Evolutionary conservation across 495 filamentous ascomycete genomes (phyloP), one percentile per base, ranked within the genome.

Genomic region (Aspergillus kassunensis): DNA sequence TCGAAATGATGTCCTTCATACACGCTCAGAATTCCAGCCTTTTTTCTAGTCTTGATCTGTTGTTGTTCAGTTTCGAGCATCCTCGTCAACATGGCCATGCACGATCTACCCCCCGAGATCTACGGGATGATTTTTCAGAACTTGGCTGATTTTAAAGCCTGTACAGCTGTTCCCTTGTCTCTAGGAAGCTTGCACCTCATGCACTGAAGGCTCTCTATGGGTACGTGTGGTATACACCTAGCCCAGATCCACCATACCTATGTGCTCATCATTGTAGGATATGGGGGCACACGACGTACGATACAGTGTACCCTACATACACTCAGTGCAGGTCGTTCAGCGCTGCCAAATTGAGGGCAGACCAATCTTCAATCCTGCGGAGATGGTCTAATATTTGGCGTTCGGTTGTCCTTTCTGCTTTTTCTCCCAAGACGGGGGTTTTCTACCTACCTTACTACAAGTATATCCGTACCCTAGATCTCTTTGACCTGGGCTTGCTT

Each of bases 401-500:
- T 29, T 84, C 84, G 6, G 78, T 90, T 43, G 78, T 88, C 46
- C 67, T 82, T 6, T 91, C 88, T 2, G 82, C 82, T 52, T 46
- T 86, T n/a, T n/a, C n/a, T n/a, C n/a, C n/a, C n/a, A n/a, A n/a
- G n/a, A n/a, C n/a, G 24, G 79, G 75, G 10, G 65, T 74, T 53
- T 88, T 87, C 0, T 67, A 78, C 24, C 86, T 81, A 53, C 85
- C 85, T 0, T 91, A 92, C 56, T 85, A 80, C 58, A 72, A 75
- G 27, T 89, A 86, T 64, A 78, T 90, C 37, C 80, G 80, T 24
- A 61, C 71, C 19, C 67, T 92, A 23, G 78, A 85, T 56, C 70
- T 89, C 1, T 66, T 78, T 51, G 82, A 84, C 54, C 71, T 91
- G 4, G 55, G 68, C 30, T 72, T 87, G 15, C 71, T 90, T 4